A percentile compares a stretch with the other conserved stretches of the same genome.
phyloP scores from a whole-genome alignment of 2,329 filamentous ascomycete genomes.

The Fusarium setosum region DNA sequence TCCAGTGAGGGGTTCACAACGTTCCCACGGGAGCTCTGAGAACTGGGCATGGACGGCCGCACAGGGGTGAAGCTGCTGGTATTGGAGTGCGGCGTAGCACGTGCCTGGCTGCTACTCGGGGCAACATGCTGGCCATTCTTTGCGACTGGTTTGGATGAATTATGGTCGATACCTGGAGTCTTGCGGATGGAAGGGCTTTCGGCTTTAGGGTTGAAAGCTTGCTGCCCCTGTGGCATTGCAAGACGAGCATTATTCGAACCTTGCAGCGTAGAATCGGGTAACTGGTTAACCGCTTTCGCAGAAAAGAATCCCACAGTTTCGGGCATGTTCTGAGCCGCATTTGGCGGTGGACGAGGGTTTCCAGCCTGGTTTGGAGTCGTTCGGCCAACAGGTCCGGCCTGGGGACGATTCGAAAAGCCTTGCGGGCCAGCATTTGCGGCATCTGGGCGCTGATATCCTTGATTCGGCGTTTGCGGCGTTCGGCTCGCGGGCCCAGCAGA shows the following conservation, averaged over 20 bases:
- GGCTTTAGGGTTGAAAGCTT: constrained; percentile 77
- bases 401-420: constrained; percentile 36
- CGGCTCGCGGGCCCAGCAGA: constrained; percentile 31
- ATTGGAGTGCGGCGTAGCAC: constrained; percentile 33
- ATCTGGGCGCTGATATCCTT: constrained; percentile 39
- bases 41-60: constrained; percentile 43
- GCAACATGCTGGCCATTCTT: constrained; percentile 65
- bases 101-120: constrained; percentile 47
- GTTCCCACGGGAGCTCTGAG: constrained; percentile 50
- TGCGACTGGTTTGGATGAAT: constrained; percentile 77
- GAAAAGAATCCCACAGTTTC: constrained; percentile 75
- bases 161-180: constrained; percentile 88
- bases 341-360: constrained; percentile 47
- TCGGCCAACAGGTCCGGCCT: constrained; percentile 20
- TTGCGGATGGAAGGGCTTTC: constrained; percentile 89
- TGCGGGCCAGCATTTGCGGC: constrained; percentile 35
- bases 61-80: constrained; percentile 45
- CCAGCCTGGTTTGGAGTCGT: constrained; percentile 36
- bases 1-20: constrained; percentile 66
- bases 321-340: constrained; percentile 36
- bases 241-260: constrained; percentile 54
- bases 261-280: constrained; percentile 57
- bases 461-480: constrained; percentile 50
- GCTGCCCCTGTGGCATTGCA: constrained; percentile 56
- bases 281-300: constrained; percentile 70